Evolutionary conservation across 805 yeast genomes (phyloP).

Genomic region (Priceomyces medius): DNA sequence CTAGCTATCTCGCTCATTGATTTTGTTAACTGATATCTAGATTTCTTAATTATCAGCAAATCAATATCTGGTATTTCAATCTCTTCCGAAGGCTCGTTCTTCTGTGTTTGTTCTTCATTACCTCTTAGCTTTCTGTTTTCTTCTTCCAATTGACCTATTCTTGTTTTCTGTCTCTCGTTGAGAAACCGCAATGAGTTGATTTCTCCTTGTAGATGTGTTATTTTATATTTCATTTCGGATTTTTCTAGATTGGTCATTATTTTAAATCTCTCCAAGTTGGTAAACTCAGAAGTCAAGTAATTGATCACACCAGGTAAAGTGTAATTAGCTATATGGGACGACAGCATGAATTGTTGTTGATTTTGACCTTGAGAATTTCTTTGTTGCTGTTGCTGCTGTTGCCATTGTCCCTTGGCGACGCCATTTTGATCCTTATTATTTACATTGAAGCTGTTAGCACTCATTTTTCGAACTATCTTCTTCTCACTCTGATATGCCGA

Average conservation of each 20-base stretch:
- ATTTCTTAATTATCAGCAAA: slow-evolving; percentile 28
- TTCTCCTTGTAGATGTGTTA: slow-evolving; percentile 53
- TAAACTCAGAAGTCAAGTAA: slow-evolving; percentile 58
- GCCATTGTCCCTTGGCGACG: slow-evolving; percentile 11
- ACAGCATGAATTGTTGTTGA: slow-evolving; percentile 2
- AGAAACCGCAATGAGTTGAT: slow-evolving; percentile 42
- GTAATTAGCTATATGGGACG: slow-evolving; percentile 41
- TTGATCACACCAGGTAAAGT: slow-evolving; percentile 61
- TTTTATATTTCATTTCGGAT: slow-evolving; percentile 50
- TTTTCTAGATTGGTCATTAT: slow-evolving; percentile 54
- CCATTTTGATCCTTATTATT: slow-evolving; percentile 5
- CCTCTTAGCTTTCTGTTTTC: slow-evolving; percentile 15
- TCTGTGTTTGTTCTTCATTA: neutral
- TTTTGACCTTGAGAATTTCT: slow-evolving; percentile 6
- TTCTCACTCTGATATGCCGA: neutral
- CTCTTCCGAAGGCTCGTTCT: neutral
- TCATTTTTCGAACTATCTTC: neutral
- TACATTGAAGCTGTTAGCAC: neutral
- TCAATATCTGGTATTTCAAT: slow-evolving; percentile 33
- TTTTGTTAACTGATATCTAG: slow-evolving; percentile 31
- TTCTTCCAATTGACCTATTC: slow-evolving; percentile 38
- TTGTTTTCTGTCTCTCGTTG: slow-evolving; percentile 41
- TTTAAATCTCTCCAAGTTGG: slow-evolving; percentile 41
- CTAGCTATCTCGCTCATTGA: slow-evolving; percentile 37
- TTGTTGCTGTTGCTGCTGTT: slow-evolving; percentile 12